Evolutionary conservation across 768 basidiomycete species (phyloP), one percentile per base, ranked within the genome.

Genomic region (Phylloporus sp.): DNA sequence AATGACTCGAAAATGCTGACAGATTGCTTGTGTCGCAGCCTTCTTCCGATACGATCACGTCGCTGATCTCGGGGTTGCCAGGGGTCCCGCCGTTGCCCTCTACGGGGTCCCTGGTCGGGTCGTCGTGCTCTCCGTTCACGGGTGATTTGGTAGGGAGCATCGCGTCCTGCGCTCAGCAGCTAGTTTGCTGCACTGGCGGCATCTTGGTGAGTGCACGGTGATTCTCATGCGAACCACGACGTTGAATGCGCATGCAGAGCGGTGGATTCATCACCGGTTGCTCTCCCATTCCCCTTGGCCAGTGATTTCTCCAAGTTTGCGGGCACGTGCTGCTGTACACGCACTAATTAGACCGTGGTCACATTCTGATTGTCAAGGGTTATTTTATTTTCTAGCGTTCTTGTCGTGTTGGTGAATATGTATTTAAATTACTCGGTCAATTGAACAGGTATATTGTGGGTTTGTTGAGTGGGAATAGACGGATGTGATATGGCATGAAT

Each of bases 151-250:
- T 11, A 1, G 31, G 46, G 1, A 15, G 15, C n/a, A 40, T 33
- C 17, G 28, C 18, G 15, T 3, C 26, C 17, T 50, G 24, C 23
- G 18, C 27, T 28, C 27, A 23, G 17, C 29, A 42, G 29, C 26
- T 46, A 4, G 27, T 36, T 13, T 50, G 49, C 46, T 50, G 45
- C 40, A 28, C n/a, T 10, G 49, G 50, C 3, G 27, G 42, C 15
- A 9, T 3, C 2, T 49, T 42, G 3, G 46, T 50, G 34, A 31
- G 45, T 35, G 14, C 15, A 41, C 32, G n/a, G n/a, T n/a, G n/a
- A 0, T 6, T 1, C 9, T 21, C 20, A 5, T 14, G 18, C 17
- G 10, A 8, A 3, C 14, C 18, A 18, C 20, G 4, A 7, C 8
- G 8, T 45, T 20, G 15, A 22, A 44, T 23, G 21, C 9, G 4